These are phyloP conservation scores for Ceratocystis destructans DNA, from an alignment of 2,329 filamentous ascomycete genomes.

Conservation along the genomic window DNA sequence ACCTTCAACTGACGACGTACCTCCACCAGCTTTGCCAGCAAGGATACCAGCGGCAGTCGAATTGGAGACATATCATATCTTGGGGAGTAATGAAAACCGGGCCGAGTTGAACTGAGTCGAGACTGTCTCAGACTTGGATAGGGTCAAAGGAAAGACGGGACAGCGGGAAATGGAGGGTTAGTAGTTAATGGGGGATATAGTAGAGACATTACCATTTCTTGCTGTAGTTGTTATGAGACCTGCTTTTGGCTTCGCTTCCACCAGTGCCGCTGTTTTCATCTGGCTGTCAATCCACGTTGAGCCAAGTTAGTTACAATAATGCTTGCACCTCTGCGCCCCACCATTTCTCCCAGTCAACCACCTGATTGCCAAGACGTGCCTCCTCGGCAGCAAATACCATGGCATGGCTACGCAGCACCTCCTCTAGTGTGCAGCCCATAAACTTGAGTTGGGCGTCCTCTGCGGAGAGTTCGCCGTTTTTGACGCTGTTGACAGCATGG, in stretches of 20 bases:
- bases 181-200: neutral
- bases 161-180: neutral
- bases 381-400: slow-evolving; percentile 92
- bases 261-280: neutral
- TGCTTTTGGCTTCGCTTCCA: neutral
- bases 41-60: slow-evolving; percentile 21
- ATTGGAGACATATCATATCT: slow-evolving; percentile 23
- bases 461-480: slow-evolving; percentile 53
- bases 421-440: slow-evolving; percentile 73
- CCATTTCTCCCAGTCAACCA: slow-evolving; percentile 65
- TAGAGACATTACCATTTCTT: neutral
- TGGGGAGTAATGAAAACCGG: slow-evolving; percentile 26
- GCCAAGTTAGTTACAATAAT: slow-evolving; percentile 13
- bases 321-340: slow-evolving; percentile 39
- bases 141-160: neutral
- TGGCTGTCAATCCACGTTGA: neutral
- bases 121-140: neutral
- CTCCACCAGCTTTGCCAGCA: neutral
- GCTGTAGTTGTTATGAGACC: neutral
- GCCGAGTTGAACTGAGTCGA: slow-evolving; percentile 24
- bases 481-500: slow-evolving; percentile 64
- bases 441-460: slow-evolving; percentile 58
- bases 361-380: slow-evolving; percentile 53
- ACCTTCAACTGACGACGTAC: neutral
- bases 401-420: slow-evolving; percentile 77